phyloP scores from a whole-genome alignment of 352 stramenopile species.

The Phytophthora colocasiae region DNA sequence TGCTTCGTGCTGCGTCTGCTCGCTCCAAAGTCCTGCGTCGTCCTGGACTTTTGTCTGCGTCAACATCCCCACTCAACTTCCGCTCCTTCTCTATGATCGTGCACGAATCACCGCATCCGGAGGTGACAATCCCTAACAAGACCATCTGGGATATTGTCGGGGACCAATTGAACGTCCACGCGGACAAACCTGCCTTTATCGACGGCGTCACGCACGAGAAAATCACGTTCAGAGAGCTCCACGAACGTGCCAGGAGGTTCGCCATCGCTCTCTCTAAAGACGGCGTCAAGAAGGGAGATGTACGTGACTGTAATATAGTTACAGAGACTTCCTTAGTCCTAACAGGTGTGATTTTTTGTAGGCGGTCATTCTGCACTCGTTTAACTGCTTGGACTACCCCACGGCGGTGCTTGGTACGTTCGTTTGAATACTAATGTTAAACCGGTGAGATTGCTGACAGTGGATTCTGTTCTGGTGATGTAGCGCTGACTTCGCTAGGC shows the following conservation, averaged over 20 bases:
- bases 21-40: constrained; percentile 15
- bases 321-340: not conserved
- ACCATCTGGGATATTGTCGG: constrained; percentile 61
- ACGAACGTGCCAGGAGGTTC: constrained; percentile 43
- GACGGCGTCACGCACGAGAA: constrained; percentile 59
- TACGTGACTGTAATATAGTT: constrained; percentile 20
- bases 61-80: constrained; percentile 21
- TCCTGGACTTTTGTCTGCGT: constrained; percentile 3
- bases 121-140: constrained; percentile 56
- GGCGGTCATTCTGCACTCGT: constrained; percentile 66
- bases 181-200: constrained; percentile 59
- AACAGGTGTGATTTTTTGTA: constrained; percentile 21
- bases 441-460: constrained; percentile 8
- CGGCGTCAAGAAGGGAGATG: constrained; percentile 58
- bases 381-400: constrained; percentile 79
- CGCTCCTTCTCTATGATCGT: constrained; percentile 58
- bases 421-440: constrained; percentile 9
- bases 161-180: constrained; percentile 40
- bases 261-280: constrained; percentile 51
- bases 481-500: constrained; percentile 57
- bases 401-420: constrained; percentile 56
- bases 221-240: constrained; percentile 56
- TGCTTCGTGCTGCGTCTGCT: constrained; percentile 25
- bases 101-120: constrained; percentile 58
- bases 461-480: constrained; percentile 5